These are phyloP conservation scores for Tetraselmis striata DNA, from an alignment of 139 green algal genomes.

Conservation along the genomic window DNA sequence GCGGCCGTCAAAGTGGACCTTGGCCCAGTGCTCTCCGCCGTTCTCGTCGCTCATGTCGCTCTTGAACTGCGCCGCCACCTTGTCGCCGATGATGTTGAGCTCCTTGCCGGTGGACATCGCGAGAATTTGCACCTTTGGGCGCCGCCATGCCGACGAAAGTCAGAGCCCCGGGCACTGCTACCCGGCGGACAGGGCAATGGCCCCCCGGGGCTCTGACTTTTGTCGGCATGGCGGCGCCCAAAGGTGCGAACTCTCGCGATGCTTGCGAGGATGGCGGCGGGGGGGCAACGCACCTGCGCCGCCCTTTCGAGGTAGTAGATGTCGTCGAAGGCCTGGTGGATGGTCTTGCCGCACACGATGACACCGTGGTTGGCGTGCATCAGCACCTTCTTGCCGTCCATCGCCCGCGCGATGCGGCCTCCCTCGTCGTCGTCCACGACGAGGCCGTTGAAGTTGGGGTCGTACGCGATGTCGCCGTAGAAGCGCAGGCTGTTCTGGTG, in stretches of 20 bases:
- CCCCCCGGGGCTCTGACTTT: too few relatives aligned
- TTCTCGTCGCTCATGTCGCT: background rate
- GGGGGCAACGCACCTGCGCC: background rate
- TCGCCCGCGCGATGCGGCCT: constrained; percentile 14
- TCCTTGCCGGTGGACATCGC: constrained; percentile 25
- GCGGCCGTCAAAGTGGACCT: background rate
- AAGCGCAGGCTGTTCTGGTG: constrained; percentile 39
- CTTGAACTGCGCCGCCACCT: background rate
- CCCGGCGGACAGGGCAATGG: too few relatives aligned
- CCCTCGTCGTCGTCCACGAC: constrained; percentile 31
- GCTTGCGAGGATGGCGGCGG: too few relatives aligned
- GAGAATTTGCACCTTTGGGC: constrained; percentile 23
- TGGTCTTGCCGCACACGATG: constrained; percentile 16
- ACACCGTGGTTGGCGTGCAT: constrained; percentile 27
- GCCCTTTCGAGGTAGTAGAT: constrained; percentile 38
- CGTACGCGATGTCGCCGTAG: constrained; percentile 32
- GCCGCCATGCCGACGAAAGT: too few relatives aligned
- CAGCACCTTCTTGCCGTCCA: constrained; percentile 21
- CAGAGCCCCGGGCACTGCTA: too few relatives aligned
- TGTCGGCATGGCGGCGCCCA: too few relatives aligned
- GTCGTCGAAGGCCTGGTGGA: constrained; percentile 23
- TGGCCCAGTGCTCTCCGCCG: background rate
- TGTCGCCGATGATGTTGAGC: constrained; percentile 19
- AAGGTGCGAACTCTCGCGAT: too few relatives aligned
- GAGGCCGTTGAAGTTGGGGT: constrained; percentile 38